phyloP scores from a whole-genome alignment of 2,329 filamentous ascomycete genomes.

The Trichoderma gracile region DNA sequence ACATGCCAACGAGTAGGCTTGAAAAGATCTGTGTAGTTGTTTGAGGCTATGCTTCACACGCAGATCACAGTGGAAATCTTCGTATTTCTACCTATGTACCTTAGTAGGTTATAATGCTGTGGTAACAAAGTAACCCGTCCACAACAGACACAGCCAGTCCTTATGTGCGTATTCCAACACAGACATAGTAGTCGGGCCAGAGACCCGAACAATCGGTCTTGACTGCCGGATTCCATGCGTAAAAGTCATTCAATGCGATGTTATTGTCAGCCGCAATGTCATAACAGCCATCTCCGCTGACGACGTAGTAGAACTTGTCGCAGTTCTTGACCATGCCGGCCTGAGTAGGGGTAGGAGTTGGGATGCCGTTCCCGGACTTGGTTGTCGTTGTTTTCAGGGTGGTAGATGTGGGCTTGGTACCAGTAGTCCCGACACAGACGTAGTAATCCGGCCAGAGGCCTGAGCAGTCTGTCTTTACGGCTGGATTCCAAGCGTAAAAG shows the following conservation, averaged over 20 bases:
- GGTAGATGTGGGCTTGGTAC: background rate
- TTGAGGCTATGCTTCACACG: no score
- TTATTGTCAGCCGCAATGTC: background rate
- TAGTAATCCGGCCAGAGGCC: no score
- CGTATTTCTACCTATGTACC: no score
- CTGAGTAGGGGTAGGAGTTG: slow-evolving; percentile 1
- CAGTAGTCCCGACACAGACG: no score
- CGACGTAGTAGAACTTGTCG: background rate
- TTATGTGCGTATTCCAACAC: background rate
- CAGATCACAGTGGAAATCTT: no score
- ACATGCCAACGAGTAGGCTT: no score
- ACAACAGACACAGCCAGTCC: no score
- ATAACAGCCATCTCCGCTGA: background rate
- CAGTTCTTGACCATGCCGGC: background rate
- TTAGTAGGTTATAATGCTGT: no score
- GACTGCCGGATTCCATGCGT: slow-evolving; percentile 1
- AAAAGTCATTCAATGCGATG: background rate
- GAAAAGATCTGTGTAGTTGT: no score
- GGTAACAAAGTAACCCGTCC: no score
- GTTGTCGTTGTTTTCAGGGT: background rate
- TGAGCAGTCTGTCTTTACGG: no score
- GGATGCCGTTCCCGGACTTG: background rate
- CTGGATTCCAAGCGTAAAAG: no score
- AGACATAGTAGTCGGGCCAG: background rate
- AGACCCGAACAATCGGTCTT: background rate